These are phyloP conservation scores for Neurospora tetraspora DNA, from an alignment of 495 filamentous ascomycete genomes.

Conservation along the genomic window DNA sequence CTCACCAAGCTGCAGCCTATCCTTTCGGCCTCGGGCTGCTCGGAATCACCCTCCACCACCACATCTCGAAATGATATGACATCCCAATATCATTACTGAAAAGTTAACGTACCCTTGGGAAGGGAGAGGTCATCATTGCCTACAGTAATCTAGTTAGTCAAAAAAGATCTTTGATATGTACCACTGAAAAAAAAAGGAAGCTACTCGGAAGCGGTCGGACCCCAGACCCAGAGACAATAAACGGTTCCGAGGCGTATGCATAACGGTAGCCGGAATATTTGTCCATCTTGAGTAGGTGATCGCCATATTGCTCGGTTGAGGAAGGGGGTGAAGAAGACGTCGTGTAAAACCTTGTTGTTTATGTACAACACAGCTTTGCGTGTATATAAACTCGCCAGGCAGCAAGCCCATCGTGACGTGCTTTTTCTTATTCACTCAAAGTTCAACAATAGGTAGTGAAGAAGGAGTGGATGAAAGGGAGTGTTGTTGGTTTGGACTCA, in stretches of 20 bases:
- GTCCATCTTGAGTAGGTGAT: not conserved
- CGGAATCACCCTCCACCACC: not conserved
- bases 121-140: constrained; percentile 88
- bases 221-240: not conserved
- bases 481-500: not conserved
- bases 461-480: not conserved
- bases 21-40: not conserved
- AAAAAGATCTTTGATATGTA: not conserved
- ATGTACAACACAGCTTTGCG: not conserved
- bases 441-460: not conserved
- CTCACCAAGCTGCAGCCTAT: not conserved
- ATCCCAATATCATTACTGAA: not conserved
- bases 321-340: not conserved
- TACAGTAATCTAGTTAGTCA: constrained; percentile 27
- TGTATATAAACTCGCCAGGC: not conserved
- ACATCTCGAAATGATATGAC: not conserved
- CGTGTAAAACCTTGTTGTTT: not conserved
- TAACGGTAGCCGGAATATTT: not conserved
- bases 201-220: not conserved
- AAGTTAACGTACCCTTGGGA: constrained; percentile 63
- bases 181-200: not conserved
- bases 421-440: not conserved
- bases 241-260: not conserved
- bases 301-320: not conserved
- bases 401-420: not conserved